Evolutionary conservation across 1,284 basidiomycete genomes (phyloP), one percentile per base, ranked within the genome.

Genomic region (Austroboletus niveus): DNA sequence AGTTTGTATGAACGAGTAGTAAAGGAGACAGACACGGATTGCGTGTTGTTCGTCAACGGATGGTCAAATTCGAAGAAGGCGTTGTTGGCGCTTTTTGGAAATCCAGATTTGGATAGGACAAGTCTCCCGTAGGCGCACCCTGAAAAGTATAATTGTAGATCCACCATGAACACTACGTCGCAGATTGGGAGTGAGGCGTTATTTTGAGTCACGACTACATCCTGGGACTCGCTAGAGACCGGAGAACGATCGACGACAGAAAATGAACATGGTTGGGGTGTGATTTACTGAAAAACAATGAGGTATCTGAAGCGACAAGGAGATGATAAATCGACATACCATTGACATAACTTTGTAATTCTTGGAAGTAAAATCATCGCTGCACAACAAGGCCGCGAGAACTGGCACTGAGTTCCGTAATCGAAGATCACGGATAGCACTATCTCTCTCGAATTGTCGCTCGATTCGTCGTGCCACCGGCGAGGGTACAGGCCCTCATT

Each of bases 21-120:
- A 31, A 57, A 49, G 17, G 54, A 45, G 30, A 60, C n/a, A 14
- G 54, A 57, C 3, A 58, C 47, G 29, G 40, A 54, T 34, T 60
- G 47, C 7, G 45, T 54, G 30, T 45, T 42, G 20, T 40, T 55
- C n/a, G 48, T 44, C 48, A 54, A 15, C 4, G 41, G n/a, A 14
- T 42, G 40, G 11, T 49, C 32, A 10, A 51, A 31, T 14, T 60
- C 41, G 6, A 58, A 60, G 32, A 53, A 24, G 17, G 30, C 50
- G 7, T 14, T 15, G 27, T 22, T 5, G 14, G 40, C 14, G 31
- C 11, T 22, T 5, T 12, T 8, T 2, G 24, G 30, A 27, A 29
- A 47, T 20, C 39, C 32, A 10, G 11, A 22, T 14, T 40, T 22
- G 4, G 8, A 5, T 20, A 57, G 34, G 4, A 42, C 36, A 8